Base-by-base conservation (phyloP, 345 rosid species). In the Excoecaria cochinchinensis region DNA sequence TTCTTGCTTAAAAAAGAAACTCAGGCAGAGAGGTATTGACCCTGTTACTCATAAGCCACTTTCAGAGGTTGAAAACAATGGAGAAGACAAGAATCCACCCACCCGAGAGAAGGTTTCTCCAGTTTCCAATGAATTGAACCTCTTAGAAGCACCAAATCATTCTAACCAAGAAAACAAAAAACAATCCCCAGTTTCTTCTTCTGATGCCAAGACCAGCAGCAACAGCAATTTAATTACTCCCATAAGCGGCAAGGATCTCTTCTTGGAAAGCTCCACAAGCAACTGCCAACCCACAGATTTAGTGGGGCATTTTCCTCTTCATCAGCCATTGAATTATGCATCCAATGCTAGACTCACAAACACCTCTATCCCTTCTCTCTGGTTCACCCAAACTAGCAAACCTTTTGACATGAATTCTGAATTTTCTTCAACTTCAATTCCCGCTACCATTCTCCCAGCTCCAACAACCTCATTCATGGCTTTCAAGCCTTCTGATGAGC, bases 61-160 rank as follows among this genome's bases (percentile, higher is more conserved):
- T 64, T 81, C 84, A 4, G 93, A 86, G 80, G 76, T 86, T 46
- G 91, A 87, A 80, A 78, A 79, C 59, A 52, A 52, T 60, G 87
- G 85, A 42, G 80, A 80, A 55, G 90, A 79, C 46, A 89, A 87
- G 59, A 86, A 78, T 76, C 72, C 84, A 40, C 67, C 73, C 48
- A 56, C 51, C 74, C 69, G 11, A 50, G 83, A 76, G 1, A 76
- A 82, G 38, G 57, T 24, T 46, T 75, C 79, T 36, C 68, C 59
- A 1, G 72, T 69, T 1, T 83, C 86, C 15, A 44, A 67, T 76
- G 85, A 82, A 31, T 67, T 77, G 16, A 71, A 74, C 40, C 79
- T 84, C 62, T 76, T 81, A 56, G 78, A 72, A 72, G 36, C 72
- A 31, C 31, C 31, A 10, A 82, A 72, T 13, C 69, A 22, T 48